Conservation (phyloP, 2,329 filamentous ascomycete genomes). For the Epichloe baconii region DNA sequence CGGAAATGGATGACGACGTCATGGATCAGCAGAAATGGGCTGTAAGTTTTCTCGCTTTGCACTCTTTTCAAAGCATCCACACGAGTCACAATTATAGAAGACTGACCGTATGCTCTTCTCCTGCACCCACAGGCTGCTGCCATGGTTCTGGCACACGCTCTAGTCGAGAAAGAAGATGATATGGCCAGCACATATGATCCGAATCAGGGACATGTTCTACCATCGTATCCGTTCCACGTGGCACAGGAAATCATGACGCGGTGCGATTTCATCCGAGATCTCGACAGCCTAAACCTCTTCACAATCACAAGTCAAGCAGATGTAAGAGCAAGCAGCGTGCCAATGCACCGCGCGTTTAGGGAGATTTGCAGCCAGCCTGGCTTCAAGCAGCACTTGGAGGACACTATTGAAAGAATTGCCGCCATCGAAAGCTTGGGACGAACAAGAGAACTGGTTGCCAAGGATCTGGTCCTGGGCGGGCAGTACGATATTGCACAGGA, state of each 20-base stretch:
- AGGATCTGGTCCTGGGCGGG: constrained; percentile 78
- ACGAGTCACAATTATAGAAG: background rate
- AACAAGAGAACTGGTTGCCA: constrained; percentile 90
- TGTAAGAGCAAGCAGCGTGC: constrained; percentile 85
- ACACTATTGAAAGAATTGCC: constrained; percentile 71
- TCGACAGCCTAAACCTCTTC: constrained; percentile 91
- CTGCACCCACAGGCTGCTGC: constrained; percentile 53
- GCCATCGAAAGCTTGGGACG: constrained; percentile 87
- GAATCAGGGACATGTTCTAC: constrained; percentile 59
- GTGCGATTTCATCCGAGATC: constrained; percentile 82
- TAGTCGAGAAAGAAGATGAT: constrained; percentile 68
- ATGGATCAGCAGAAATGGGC: constrained; percentile 98
- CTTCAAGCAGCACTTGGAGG: constrained; percentile 72
- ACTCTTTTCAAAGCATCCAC: background rate
- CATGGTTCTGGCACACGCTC: constrained; percentile 81
- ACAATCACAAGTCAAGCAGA: constrained; percentile 79
- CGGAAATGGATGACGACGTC: constrained; percentile 84
- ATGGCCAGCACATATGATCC: constrained; percentile 54
- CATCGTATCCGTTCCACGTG: constrained; percentile 67
- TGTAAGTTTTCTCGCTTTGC: constrained; percentile 28
- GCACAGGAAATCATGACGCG: constrained; percentile 91
- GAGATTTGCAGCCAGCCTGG: constrained; percentile 65
- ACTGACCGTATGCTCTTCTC: background rate
- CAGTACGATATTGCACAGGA: constrained; percentile 53
- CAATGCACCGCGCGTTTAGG: constrained; percentile 87